phyloP scores from a whole-genome alignment of 768 basidiomycete genomes.

The Pulveroboletus sp. region DNA sequence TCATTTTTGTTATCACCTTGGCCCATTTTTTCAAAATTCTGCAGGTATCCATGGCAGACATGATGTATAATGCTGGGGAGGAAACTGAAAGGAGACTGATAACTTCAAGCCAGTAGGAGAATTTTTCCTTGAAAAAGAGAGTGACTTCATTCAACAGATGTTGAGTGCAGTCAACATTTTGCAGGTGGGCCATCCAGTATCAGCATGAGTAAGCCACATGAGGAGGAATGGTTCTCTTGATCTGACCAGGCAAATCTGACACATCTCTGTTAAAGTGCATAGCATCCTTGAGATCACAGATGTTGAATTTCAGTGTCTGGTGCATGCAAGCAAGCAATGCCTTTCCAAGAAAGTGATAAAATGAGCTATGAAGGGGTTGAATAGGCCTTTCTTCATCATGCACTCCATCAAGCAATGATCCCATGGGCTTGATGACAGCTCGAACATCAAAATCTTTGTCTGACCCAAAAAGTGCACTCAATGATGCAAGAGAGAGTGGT shows the following conservation, averaged over 20 bases:
- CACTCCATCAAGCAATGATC: neutral
- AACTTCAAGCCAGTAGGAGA: neutral
- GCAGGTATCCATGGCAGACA: neutral
- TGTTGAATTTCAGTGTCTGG: neutral
- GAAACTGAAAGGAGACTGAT: neutral
- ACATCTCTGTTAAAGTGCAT: neutral
- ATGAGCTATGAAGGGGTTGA: neutral
- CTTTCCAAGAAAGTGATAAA: neutral
- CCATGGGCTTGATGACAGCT: neutral
- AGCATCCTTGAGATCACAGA: neutral
- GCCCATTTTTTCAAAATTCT: neutral
- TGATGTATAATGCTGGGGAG: neutral
- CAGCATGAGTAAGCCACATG: neutral
- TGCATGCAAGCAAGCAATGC: constrained; percentile 9
- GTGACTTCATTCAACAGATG: neutral
- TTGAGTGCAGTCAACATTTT: neutral
- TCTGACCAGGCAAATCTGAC: neutral
- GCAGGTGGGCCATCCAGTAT: neutral
- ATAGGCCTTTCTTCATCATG: neutral
- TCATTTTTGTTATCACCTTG: neutral
- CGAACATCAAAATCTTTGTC: neutral
- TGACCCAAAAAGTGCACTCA: neutral
- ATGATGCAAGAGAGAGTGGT: neutral
- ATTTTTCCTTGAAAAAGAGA: neutral
- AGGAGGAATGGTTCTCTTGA: neutral